Conservation (phyloP, 2,329 filamentous ascomycete genomes). For the Botrytis fabae region DNA sequence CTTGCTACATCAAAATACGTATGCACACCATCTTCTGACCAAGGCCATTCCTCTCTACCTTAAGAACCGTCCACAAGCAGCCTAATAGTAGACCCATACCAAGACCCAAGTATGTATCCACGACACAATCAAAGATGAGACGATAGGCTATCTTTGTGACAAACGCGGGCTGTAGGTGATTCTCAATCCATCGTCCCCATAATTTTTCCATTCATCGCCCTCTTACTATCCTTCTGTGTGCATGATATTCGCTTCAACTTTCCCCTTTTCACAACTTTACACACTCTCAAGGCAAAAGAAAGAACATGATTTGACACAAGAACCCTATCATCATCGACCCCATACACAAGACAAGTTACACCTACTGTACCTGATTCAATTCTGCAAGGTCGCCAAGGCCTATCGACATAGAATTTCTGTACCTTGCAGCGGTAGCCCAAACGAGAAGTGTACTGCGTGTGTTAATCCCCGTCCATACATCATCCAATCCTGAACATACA, state of each 20-base stretch:
- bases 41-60: neutral
- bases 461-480: neutral
- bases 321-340: neutral
- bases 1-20: neutral
- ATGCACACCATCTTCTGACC: neutral
- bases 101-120: neutral
- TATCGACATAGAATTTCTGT: neutral
- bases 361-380: neutral
- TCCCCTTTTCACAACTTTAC: neutral
- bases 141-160: neutral
- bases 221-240: neutral
- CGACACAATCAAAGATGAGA: neutral
- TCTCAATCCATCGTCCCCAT: neutral
- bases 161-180: neutral
- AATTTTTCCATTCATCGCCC: neutral
- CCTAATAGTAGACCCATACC: neutral
- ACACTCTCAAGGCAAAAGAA: neutral
- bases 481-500: conserved; percentile 4
- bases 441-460: neutral
- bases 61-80: neutral
- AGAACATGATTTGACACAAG: neutral
- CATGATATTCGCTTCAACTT: neutral
- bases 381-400: conserved; percentile 2
- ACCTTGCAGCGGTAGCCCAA: conserved; percentile 13
- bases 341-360: neutral